These are phyloP conservation scores for Vicia villosa DNA, from an alignment of 306 rosid genomes.

Conservation along the genomic window DNA sequence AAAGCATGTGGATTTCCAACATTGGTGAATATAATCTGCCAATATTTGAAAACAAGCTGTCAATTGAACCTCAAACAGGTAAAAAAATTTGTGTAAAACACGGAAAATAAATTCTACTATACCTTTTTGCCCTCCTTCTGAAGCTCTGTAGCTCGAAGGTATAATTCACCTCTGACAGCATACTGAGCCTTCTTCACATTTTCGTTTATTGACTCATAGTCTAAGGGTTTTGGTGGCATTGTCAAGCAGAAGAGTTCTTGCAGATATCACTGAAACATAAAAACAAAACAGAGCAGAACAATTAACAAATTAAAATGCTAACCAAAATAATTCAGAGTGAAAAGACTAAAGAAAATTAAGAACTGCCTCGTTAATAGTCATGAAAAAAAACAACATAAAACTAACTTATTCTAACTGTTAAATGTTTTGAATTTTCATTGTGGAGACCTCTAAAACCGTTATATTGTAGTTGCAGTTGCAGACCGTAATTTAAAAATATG, in stretches of 20 bases:
- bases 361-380: too few relatives aligned
- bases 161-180: constrained; percentile 96
- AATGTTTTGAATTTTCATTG: neutral
- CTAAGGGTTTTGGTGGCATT: constrained; percentile 89
- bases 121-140: constrained; percentile 98
- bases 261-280: constrained; percentile 35
- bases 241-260: constrained; percentile 45
- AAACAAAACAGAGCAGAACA: too few relatives aligned
- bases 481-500: neutral
- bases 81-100: neutral
- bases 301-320: too few relatives aligned
- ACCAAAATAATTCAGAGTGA: too few relatives aligned
- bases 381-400: constrained; percentile 27
- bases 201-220: constrained; percentile 71
- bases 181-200: constrained; percentile 93
- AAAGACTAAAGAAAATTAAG: too few relatives aligned
- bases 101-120: constrained; percentile 18
- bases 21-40: constrained; percentile 95
- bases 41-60: constrained; percentile 30
- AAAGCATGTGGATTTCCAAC: constrained; percentile 99
- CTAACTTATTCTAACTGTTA: neutral
- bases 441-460: neutral
- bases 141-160: constrained; percentile 95
- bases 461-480: neutral
- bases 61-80: constrained; percentile 29